Percentiles rank a stretch among this genome's conserved stretches.
Evolutionary conservation across 2,329 filamentous ascomycete genomes (phyloP).

Genomic region (Aspergillaceae sp.): DNA sequence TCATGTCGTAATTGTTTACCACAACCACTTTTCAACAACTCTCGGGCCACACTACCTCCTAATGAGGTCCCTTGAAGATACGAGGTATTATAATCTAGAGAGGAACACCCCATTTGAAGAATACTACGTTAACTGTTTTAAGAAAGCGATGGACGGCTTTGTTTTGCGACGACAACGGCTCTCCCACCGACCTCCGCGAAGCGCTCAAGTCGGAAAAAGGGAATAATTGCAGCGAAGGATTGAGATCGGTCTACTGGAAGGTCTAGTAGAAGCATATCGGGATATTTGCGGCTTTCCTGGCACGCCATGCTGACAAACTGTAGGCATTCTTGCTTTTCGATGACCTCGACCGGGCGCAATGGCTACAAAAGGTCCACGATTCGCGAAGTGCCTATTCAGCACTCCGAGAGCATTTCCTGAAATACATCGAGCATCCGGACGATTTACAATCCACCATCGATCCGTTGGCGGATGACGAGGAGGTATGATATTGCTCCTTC

Average conservation of each 20-base stretch:
- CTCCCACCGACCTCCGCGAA: conserved; percentile 53
- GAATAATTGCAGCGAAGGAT: conserved; percentile 61
- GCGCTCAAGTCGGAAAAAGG: conserved; percentile 54
- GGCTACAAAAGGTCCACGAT: conserved; percentile 59
- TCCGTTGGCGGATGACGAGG: conserved; percentile 73
- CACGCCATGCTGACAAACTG: conserved; percentile 13
- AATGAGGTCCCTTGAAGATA: conserved; percentile 50
- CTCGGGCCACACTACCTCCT: conserved; percentile 11
- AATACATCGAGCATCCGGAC: conserved; percentile 76
- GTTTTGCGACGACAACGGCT: conserved; percentile 41
- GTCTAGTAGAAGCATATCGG: conserved; percentile 32
- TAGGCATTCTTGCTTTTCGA: conserved; percentile 76
- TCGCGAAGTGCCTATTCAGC: conserved; percentile 66
- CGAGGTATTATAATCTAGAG: conserved; percentile 38
- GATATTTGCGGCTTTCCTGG: neutral
- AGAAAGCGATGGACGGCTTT: conserved; percentile 63
- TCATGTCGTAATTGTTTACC: neutral
- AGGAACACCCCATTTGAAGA: neutral
- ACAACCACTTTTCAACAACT: neutral
- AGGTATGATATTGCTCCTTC: conserved; percentile 39
- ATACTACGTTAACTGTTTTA: conserved; percentile 1
- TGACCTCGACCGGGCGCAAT: conserved; percentile 54
- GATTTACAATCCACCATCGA: conserved; percentile 67
- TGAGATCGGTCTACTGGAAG: conserved; percentile 91
- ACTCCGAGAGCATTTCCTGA: conserved; percentile 64